Percentiles rank a stretch among this genome's conserved stretches.
phyloP scores from a whole-genome alignment of 495 filamentous ascomycete genomes.

The Penicillium parvum region DNA sequence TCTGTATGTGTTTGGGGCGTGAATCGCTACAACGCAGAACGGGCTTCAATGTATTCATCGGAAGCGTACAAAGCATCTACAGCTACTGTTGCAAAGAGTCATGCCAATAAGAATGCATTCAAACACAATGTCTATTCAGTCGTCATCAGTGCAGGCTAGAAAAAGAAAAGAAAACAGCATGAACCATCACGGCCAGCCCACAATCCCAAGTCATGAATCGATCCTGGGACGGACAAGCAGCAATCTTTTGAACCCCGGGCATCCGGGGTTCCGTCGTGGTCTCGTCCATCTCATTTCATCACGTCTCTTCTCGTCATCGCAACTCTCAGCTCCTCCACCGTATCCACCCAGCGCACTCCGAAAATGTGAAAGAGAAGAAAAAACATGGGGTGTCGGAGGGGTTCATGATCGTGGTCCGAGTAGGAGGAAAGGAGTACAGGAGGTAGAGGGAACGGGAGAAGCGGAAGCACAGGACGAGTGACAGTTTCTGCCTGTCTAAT shows the following conservation, averaged over 20 bases:
- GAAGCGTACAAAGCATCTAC: too few relatives aligned
- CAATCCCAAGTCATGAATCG: slow-evolving; percentile 2
- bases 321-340: slow-evolving; percentile 9
- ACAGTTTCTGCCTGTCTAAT: slow-evolving; percentile 32
- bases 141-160: slow-evolving; percentile 28
- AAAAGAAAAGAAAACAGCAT: slow-evolving; percentile 14
- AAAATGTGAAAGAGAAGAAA: too few relatives aligned
- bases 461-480: neutral
- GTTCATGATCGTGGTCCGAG: too few relatives aligned
- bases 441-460: slow-evolving; percentile 1
- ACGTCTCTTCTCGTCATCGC: slow-evolving; percentile 14
- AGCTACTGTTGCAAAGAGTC: neutral
- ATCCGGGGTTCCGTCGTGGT: slow-evolving; percentile 11
- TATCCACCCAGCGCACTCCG: slow-evolving; percentile 6
- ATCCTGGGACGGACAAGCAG: slow-evolving; percentile 1
- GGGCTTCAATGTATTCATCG: too few relatives aligned
- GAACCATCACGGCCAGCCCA: slow-evolving; percentile 16
- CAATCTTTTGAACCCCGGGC: slow-evolving; percentile 1
- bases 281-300: slow-evolving; percentile 11
- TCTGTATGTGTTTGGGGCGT: neutral
- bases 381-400: too few relatives aligned
- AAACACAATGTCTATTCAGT: slow-evolving; percentile 29
- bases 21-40: neutral
- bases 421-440: neutral
- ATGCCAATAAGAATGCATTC: slow-evolving; percentile 23